phyloP scores from a whole-genome alignment of 2,329 filamentous ascomycete genomes.

The Lachnellula willkommii region DNA sequence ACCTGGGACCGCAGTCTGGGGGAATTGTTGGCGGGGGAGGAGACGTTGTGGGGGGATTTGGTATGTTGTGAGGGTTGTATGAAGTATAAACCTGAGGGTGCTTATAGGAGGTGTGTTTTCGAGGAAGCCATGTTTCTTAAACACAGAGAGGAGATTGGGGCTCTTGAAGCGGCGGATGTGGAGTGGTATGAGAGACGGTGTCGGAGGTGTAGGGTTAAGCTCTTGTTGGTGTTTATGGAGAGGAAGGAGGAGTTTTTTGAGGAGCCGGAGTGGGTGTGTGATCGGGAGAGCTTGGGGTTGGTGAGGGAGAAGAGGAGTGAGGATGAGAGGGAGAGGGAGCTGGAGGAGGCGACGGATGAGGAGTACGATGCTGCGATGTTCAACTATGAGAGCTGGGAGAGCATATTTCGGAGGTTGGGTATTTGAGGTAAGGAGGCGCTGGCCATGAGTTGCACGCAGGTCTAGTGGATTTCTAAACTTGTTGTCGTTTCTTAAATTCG shows the following conservation, averaged over 20 bases:
- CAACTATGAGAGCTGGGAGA: slow-evolving; percentile 5
- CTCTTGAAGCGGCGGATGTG: background rate
- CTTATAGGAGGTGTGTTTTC: background rate
- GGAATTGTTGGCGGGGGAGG: background rate
- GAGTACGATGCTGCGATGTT: background rate
- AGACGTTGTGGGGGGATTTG: slow-evolving; percentile 2
- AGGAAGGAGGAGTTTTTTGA: slow-evolving; percentile 1
- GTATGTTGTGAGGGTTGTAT: background rate
- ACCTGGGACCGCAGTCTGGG: background rate
- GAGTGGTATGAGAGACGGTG: background rate
- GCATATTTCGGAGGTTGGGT: slow-evolving; percentile 1
- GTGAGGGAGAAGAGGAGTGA: background rate
- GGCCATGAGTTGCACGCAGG: background rate
- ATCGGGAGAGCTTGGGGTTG: slow-evolving; percentile 3
- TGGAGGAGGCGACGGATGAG: background rate
- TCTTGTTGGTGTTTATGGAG: background rate
- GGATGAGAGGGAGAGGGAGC: background rate
- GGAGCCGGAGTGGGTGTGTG: background rate
- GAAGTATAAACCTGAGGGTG: slow-evolving; percentile 6
- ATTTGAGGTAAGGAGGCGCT: background rate
- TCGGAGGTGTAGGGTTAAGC: slow-evolving; percentile 3
- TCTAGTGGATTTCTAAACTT: no score
- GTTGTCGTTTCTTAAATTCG: background rate
- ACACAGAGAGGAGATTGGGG: background rate
- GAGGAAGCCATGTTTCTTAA: background rate